phyloP scores from a whole-genome alignment of 2,329 filamentous ascomycete species.

The Chaetomiaceae sp. region DNA sequence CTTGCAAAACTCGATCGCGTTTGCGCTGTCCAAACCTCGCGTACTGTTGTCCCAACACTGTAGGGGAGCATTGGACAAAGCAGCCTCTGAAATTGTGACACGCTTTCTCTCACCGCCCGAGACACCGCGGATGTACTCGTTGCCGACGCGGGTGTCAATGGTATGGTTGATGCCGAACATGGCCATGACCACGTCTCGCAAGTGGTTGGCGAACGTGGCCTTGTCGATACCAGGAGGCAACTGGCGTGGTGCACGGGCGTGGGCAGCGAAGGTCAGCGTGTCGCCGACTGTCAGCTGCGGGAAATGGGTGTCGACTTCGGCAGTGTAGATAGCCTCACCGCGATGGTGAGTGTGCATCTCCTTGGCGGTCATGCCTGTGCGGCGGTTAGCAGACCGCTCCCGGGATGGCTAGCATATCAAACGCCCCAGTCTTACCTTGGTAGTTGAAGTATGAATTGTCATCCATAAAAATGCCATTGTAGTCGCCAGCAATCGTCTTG shows the following conservation, averaged over 20 bases:
- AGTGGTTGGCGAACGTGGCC: constrained; percentile 54
- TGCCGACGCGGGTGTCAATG: constrained; percentile 66
- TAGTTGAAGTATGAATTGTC: constrained; percentile 74
- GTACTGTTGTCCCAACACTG: constrained; percentile 71
- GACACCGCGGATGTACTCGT: constrained; percentile 71
- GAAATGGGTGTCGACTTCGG: constrained; percentile 79
- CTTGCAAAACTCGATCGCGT: constrained; percentile 70
- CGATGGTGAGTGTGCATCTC: constrained; percentile 76
- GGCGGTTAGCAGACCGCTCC: constrained; percentile 14
- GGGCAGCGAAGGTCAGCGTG: constrained; percentile 72
- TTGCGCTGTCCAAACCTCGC: constrained; percentile 68
- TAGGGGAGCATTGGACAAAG: constrained; percentile 55
- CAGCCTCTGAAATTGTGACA: constrained; percentile 59
- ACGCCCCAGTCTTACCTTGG: constrained; percentile 50
- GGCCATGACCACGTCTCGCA: constrained; percentile 70
- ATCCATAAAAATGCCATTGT: constrained; percentile 72
- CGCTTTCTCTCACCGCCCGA: constrained; percentile 69
- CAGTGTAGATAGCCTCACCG: constrained; percentile 82
- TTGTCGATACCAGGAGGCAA: constrained; percentile 56
- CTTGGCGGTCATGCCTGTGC: constrained; percentile 53
- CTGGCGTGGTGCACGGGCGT: constrained; percentile 60
- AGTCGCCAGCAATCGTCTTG: constrained; percentile 80
- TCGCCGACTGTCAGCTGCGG: constrained; percentile 73
- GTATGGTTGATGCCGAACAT: constrained; percentile 72
- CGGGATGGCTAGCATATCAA: neutral